A percentile compares a stretch with the other conserved stretches of the same genome.
Conservation (phyloP, 306 rosid genomes). For the Glycyrrhiza uralensis region DNA sequence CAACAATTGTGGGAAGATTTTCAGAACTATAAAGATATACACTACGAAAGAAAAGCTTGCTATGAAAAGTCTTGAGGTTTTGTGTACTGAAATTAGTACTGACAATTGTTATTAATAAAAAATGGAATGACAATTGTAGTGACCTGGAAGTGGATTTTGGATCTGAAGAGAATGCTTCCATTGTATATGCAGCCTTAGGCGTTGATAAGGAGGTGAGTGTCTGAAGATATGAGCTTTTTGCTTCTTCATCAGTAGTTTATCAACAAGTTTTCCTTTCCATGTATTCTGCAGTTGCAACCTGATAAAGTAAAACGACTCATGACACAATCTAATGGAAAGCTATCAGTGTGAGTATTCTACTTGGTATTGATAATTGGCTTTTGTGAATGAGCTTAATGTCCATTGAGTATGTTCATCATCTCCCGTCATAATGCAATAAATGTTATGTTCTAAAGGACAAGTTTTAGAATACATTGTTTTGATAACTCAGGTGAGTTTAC, state of each 20-base stretch:
- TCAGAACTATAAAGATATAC: background rate
- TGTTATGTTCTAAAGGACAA: background rate
- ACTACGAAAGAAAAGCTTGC: background rate
- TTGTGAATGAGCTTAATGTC: background rate
- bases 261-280: background rate
- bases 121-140: slow-evolving; percentile 40
- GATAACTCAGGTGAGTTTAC: background rate
- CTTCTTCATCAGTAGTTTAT: background rate
- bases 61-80: background rate
- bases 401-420: background rate
- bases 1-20: background rate
- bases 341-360: slow-evolving; percentile 54
- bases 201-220: slow-evolving; percentile 68
- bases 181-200: slow-evolving; percentile 57
- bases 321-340: slow-evolving; percentile 64
- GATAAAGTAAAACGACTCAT: slow-evolving; percentile 77
- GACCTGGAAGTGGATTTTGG: slow-evolving; percentile 77
- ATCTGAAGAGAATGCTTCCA: slow-evolving; percentile 65
- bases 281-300: slow-evolving; percentile 65
- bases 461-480: background rate
- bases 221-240: background rate
- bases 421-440: background rate
- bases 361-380: background rate
- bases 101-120: background rate
- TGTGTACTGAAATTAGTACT: background rate